Base-by-base conservation (phyloP, 1,284 basidiomycete genomes). In the Porogramme epimiltina region DNA sequence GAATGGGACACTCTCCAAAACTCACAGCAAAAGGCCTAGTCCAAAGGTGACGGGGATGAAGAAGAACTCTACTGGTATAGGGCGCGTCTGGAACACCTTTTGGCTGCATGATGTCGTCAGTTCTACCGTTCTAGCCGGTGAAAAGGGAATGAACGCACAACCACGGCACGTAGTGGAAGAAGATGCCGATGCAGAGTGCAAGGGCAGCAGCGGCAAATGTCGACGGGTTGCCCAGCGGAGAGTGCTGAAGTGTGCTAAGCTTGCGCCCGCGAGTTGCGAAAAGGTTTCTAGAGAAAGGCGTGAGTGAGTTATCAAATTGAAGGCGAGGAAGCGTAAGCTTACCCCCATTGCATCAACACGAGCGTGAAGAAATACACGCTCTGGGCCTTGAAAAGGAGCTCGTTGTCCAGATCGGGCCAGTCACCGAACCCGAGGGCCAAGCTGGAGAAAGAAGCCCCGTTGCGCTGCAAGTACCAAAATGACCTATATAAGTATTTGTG, bases 341-440 rank as follows among this genome's bases (percentile, higher is more conserved):
- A 69, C 67, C 73, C 81, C 76, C 79, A 86, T 70, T 88, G 86
- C 77, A 84, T 82, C 42, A 85, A 71, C 44, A 88, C 79, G 18
- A 88, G 72, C 13, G 80, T 85, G 71, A 85, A 82, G 67, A 85
- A 87, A 66, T 72, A 76, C 37, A 79, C 68, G 28, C 69, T 72
- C 59, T 79, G 77, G 2, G 77, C 77, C 36, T 63, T 61, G 60
- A 70, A 65, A 24, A 78, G 67, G 3, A 73, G 64, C 51, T 80
- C 73, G 47, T 69, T 53, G 47, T 46, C 65, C 62, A 62, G 62
- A 26, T 41, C 61, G 40, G 54, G 71, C 73, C 50, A 76, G 51
- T 66, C 69, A 4, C 80, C 81, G 51, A 80, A 85, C 16, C 76
- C 73, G 37, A 81, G 66, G 31, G 71, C 78, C 13, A 82, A 61